Base-by-base conservation (phyloP, 176 grass and related monocot species). In the Dactylis glomerata region DNA sequence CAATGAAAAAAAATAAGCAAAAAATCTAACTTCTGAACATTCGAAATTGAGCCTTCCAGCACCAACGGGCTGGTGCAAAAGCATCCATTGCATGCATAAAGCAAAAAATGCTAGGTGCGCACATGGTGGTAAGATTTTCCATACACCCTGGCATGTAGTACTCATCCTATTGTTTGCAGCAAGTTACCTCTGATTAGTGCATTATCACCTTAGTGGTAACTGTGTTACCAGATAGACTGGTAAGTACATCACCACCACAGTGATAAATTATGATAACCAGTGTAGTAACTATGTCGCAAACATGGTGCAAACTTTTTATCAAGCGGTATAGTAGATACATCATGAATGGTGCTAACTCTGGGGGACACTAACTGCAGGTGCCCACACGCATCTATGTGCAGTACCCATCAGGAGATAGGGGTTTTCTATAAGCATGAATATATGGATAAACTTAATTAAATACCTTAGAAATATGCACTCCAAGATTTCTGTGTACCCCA, bases 391-490 rank as follows among this genome's bases (percentile, higher is more conserved):
- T 65, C 12, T 61, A 51, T 42, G 22, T 42, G 42, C 55, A 76
- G 71, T 57, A n/a, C 46, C 13, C 42, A 86, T 58, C 41, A 82
- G 73, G 32, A 82, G 4, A 73, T 47, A 56, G 27, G 64, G 13
- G 5, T 4, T 2, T 77, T 79, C n/a, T 76, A 24, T 37, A 85
- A 68, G 20, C 73, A 59, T 12, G 49, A 67, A 75, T 87, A 73
- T 67, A 50, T 51, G 79, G 38, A 44, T 57, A 45, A 82, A 49
- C 24, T 64, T 31, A 91, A 8, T 73, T 32, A 66, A 31, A 88
- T 88, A 94, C 96, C 96, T 99, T 99, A 19, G 96, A 99, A 83
- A 99, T 99, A 84, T 99, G 96, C 55, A 99, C 96, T 61, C 96
- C 96, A 41, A 99, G 96, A 94, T 99, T 96, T 38, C 96, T 83